Conservation (phyloP, 1,284 basidiomycete genomes). For the Exobasidium cylindrosporum region DNA sequence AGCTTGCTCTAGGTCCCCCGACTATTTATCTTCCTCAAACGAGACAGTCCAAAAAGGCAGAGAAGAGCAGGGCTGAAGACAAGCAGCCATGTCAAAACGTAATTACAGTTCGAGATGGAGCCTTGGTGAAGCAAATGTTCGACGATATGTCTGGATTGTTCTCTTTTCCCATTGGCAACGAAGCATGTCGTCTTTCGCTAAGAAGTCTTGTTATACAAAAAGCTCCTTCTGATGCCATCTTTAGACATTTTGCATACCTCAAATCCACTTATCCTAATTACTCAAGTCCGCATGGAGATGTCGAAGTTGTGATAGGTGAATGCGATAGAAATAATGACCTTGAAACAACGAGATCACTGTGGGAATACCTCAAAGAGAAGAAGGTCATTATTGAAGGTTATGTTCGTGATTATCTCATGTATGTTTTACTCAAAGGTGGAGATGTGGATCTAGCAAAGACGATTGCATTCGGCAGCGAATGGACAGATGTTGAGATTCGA, state of each 20-base stretch:
- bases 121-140: background rate
- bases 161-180: background rate
- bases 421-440: background rate
- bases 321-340: background rate
- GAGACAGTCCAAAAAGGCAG: background rate
- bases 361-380: background rate
- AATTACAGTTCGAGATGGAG: background rate
- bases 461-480: background rate
- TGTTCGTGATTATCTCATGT: background rate
- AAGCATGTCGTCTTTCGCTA: background rate
- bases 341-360: background rate
- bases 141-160: background rate
- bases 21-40: background rate
- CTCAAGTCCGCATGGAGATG: background rate
- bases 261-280: background rate
- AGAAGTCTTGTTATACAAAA: background rate
- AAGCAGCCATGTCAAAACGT: background rate
- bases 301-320: background rate
- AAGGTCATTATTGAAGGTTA: background rate
- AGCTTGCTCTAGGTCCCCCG: background rate
- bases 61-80: background rate
- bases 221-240: background rate
- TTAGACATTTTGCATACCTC: background rate
- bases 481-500: background rate
- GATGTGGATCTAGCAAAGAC: background rate